Evolutionary conservation across 2,329 filamentous ascomycete genomes (phyloP).

Genomic region (Aspergillus hortae): DNA sequence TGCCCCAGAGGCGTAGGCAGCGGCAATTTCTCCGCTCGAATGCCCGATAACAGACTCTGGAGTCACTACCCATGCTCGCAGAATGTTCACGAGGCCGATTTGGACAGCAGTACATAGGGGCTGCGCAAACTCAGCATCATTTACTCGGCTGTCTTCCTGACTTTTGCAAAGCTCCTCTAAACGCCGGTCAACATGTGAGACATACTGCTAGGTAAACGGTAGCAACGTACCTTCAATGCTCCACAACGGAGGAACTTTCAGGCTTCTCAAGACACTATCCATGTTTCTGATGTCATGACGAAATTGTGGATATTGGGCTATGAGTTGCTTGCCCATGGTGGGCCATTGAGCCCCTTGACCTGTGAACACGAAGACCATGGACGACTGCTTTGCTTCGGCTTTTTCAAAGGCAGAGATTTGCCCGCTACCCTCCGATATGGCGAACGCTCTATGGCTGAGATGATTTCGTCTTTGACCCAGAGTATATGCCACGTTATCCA

Average conservation of each 20-base stretch:
- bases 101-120: conserved; percentile 34
- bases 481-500: conserved; percentile 14
- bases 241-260: conserved; percentile 6
- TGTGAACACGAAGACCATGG: conserved; percentile 28
- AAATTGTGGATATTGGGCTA: conserved; percentile 18
- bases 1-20: conserved; percentile 30
- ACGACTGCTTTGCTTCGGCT: not conserved
- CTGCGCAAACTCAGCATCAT: conserved; percentile 26
- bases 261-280: conserved; percentile 11
- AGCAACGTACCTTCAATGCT: conserved; percentile 7
- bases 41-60: not conserved
- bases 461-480: conserved; percentile 13
- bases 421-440: conserved; percentile 1
- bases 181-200: not conserved
- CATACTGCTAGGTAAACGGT: no score
- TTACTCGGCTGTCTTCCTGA: conserved; percentile 10
- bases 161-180: conserved; percentile 8
- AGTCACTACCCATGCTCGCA: conserved; percentile 14
- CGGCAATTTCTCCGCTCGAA: conserved; percentile 27
- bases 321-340: conserved; percentile 28
- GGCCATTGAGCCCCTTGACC: conserved; percentile 38
- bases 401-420: conserved; percentile 5
- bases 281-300: conserved; percentile 13
- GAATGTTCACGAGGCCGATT: conserved; percentile 29
- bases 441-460: conserved; percentile 13